Conservation (phyloP, 1,139 yeast species). For the Pneumocystis sp. region DNA sequence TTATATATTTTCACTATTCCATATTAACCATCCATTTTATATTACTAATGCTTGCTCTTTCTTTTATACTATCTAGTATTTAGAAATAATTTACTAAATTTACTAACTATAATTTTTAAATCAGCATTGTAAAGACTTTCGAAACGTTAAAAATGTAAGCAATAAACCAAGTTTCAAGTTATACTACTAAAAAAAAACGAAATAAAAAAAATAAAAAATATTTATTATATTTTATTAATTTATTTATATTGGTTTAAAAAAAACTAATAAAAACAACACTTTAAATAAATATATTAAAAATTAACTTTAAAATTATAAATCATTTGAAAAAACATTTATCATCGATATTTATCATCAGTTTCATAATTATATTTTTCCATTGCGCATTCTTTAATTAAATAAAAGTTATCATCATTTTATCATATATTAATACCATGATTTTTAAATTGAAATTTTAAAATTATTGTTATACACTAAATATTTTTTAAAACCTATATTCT, state of each 20-base stretch:
- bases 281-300: background rate
- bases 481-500: background rate
- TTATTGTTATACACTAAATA: background rate
- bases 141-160: background rate
- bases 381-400: too few species aligned
- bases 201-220: background rate
- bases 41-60: background rate
- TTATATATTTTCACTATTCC: background rate
- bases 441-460: background rate
- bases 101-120: background rate
- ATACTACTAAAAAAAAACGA: background rate
- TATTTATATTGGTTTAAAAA: background rate
- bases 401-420: too few species aligned
- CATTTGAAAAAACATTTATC: background rate
- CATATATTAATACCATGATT: background rate
- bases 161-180: background rate
- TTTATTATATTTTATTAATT: background rate
- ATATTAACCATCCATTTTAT: background rate
- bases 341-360: background rate
- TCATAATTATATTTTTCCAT: too few species aligned
- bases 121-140: background rate
- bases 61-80: background rate
- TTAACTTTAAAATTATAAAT: background rate
- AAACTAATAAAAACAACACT: background rate
- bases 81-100: background rate